Percentiles rank a stretch among this genome's conserved stretches.
Evolutionary conservation across 73 alveolate species (phyloP).

Genomic region (Diophrys sp.): DNA sequence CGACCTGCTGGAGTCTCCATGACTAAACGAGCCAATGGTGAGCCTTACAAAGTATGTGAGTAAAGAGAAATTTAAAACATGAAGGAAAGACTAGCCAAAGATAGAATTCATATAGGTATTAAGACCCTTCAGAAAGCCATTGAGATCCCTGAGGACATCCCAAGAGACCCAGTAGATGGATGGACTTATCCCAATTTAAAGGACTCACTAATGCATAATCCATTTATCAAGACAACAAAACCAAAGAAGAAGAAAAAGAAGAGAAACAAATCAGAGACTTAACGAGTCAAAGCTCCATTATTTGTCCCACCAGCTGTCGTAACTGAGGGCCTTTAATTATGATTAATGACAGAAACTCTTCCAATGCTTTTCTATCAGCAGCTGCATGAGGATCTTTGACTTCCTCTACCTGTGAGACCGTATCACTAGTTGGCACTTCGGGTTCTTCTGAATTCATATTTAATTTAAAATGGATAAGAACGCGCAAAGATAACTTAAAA

Average conservation of each 20-base stretch:
- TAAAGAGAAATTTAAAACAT: neutral
- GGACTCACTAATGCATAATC: neutral
- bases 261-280: neutral
- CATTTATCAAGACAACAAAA: neutral
- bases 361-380: too few relatives aligned
- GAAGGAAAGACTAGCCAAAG: neutral
- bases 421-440: too few relatives aligned
- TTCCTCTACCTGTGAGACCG: too few relatives aligned
- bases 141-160: neutral
- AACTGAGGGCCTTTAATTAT: too few relatives aligned
- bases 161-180: neutral
- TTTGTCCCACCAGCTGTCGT: neutral
- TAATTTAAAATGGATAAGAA: constrained; percentile 11
- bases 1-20: too few relatives aligned
- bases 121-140: neutral
- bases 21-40: too few relatives aligned
- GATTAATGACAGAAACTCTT: too few relatives aligned
- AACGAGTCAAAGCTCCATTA: neutral
- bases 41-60: neutral
- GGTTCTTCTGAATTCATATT: neutral
- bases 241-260: neutral
- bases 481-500: neutral
- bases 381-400: too few relatives aligned
- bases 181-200: neutral
- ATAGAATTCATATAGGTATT: neutral